Conservation (phyloP, 2,329 filamentous ascomycete species). For the Samsoniella hepiali region DNA sequence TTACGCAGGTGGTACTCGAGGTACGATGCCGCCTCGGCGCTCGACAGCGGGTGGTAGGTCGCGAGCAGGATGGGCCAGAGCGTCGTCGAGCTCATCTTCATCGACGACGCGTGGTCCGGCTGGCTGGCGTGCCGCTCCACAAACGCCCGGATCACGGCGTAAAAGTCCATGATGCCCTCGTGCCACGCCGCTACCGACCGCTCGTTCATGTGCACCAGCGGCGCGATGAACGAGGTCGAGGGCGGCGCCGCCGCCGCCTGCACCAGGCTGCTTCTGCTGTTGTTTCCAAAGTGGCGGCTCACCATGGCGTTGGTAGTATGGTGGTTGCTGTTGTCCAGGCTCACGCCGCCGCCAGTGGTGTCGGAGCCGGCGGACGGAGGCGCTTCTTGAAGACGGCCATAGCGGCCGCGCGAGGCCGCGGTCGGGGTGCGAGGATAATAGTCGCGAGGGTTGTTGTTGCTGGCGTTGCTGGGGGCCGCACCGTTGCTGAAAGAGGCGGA, state of each 20-base stretch:
- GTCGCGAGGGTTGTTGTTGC: slow-evolving; percentile 26
- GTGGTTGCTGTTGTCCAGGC: background rate
- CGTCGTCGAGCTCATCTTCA: slow-evolving; percentile 29
- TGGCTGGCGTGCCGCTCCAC: slow-evolving; percentile 35
- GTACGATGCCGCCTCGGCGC: slow-evolving; percentile 39
- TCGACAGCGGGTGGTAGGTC: slow-evolving; percentile 37
- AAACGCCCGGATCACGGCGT: slow-evolving; percentile 34
- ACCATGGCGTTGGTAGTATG: slow-evolving; percentile 20
- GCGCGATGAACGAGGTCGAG: slow-evolving; percentile 21
- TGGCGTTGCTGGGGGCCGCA: slow-evolving; percentile 20
- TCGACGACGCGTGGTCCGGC: slow-evolving; percentile 29
- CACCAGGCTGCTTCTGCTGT: background rate
- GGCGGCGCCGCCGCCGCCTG: background rate
- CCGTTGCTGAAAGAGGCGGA: slow-evolving; percentile 19
- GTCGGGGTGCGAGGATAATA: slow-evolving; percentile 32
- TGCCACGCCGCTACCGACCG: slow-evolving; percentile 34
- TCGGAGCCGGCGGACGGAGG: slow-evolving; percentile 15
- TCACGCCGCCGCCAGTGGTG: slow-evolving; percentile 2
- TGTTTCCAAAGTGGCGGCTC: slow-evolving; percentile 15
- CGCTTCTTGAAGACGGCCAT: slow-evolving; percentile 30
- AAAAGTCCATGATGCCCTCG: slow-evolving; percentile 37
- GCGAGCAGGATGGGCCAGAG: slow-evolving; percentile 38
- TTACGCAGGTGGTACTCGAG: slow-evolving; percentile 40
- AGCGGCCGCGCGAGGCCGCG: slow-evolving; percentile 26
- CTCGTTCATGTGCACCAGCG: slow-evolving; percentile 37